Conservation (phyloP, 768 basidiomycete genomes). For the Filobasidium floriforme region DNA sequence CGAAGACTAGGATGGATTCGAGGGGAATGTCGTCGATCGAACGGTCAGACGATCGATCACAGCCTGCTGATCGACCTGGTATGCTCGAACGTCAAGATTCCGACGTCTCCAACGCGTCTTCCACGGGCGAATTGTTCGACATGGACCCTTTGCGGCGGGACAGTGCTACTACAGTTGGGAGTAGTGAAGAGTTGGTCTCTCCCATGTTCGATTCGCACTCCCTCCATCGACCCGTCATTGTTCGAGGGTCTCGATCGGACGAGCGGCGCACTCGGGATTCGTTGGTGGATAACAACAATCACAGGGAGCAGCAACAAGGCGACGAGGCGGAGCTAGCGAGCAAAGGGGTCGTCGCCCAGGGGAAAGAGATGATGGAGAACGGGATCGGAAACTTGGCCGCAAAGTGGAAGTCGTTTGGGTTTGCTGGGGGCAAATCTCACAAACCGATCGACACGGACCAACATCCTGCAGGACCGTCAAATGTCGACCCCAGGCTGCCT, state of each 20-base stretch:
- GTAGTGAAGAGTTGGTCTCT: neutral
- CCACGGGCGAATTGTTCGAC: neutral
- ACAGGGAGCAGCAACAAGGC: neutral
- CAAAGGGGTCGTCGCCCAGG: neutral
- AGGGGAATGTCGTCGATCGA: too few species aligned
- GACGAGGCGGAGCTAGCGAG: neutral
- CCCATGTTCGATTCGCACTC: neutral
- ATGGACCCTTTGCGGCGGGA: neutral
- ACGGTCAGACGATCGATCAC: too few species aligned
- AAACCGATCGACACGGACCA: neutral
- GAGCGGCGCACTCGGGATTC: neutral
- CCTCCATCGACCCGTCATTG: neutral
- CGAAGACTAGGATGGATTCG: too few species aligned
- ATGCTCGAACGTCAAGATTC: neutral
- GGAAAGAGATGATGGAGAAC: neutral
- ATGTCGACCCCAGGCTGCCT: too few species aligned
- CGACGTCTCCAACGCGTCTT: neutral
- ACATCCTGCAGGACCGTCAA: too few species aligned
- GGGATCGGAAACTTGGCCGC: slow-evolving; percentile 3
- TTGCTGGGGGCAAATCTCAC: neutral
- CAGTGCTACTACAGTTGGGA: neutral
- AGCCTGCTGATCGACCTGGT: neutral
- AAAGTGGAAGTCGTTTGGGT: slow-evolving; percentile 2
- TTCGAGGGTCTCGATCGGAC: neutral
- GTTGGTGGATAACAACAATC: neutral